Evolutionary conservation across 2,329 filamentous ascomycete species (phyloP).

Genomic region (Exophiala alcalophila): DNA sequence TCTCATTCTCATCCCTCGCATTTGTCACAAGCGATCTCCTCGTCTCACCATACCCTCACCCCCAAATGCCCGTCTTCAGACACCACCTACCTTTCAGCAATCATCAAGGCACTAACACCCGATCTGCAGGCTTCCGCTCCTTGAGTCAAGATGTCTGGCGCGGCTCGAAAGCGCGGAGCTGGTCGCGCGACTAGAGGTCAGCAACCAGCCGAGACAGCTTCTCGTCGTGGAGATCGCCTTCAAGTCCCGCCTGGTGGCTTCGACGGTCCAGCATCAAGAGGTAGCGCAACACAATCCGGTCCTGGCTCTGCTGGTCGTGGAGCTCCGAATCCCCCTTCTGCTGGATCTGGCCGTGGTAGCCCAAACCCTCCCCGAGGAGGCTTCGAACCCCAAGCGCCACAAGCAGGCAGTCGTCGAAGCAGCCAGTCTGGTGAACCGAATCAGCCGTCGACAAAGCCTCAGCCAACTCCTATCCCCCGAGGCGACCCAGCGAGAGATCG

Average conservation of each 20-base stretch:
- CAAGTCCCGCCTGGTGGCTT: constrained; percentile 22
- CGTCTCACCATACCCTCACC: too few species aligned
- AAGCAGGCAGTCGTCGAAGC: constrained; percentile 10
- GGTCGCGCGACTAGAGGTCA: constrained; percentile 28
- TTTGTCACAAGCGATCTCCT: too few species aligned
- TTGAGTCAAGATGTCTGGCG: constrained; percentile 25
- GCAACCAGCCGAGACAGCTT: constrained; percentile 35
- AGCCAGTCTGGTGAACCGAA: constrained; percentile 18
- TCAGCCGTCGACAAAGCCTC: constrained; percentile 6
- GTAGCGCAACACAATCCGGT: constrained; percentile 26
- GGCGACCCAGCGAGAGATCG: constrained; percentile 29
- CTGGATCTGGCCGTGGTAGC: constrained; percentile 17
- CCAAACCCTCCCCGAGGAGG: constrained; percentile 16
- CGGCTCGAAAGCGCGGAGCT: constrained; percentile 26
- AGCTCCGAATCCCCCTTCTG: constrained; percentile 17
- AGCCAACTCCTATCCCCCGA: constrained; percentile 4
- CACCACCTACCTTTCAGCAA: too few species aligned
- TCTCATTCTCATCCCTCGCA: too few species aligned
- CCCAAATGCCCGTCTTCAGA: too few species aligned
- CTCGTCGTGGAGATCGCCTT: constrained; percentile 21
- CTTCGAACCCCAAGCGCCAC: constrained; percentile 8
- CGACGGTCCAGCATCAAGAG: constrained; percentile 31
- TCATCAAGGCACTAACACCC: too few species aligned
- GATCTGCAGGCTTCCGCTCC: constrained; percentile 3
- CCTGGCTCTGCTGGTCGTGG: constrained; percentile 15